Evolutionary conservation across 176 grass and related monocot species (phyloP).

Genomic region (Cenchrus fungigraminus): DNA sequence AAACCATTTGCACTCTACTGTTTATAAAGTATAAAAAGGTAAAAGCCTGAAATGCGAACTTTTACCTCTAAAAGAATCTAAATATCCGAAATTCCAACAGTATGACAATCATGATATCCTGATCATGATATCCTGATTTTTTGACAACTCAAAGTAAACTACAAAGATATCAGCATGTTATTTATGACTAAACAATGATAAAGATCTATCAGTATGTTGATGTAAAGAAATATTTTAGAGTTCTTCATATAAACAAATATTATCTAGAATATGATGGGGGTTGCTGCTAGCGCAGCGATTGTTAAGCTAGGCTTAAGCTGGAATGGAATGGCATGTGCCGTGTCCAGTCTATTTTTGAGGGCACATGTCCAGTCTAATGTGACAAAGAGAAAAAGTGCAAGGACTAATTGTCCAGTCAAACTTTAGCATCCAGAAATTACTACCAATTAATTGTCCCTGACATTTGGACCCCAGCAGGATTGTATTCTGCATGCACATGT

Average conservation of each 20-base stretch:
- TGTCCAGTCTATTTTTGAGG: too few relatives aligned
- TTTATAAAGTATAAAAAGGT: background rate
- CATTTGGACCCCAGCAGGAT: background rate
- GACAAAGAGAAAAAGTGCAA: slow-evolving; percentile 8
- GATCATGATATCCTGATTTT: background rate
- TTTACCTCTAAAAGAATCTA: background rate
- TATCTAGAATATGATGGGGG: background rate
- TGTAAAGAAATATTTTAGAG: background rate
- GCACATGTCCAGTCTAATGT: slow-evolving; percentile 11
- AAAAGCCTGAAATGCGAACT: background rate
- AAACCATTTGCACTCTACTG: background rate
- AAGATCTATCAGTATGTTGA: background rate
- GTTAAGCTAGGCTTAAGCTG: background rate
- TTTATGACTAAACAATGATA: background rate
- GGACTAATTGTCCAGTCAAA: background rate
- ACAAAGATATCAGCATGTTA: background rate
- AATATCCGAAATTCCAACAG: background rate
- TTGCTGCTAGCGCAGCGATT: background rate
- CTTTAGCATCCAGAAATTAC: background rate
- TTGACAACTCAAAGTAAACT: background rate
- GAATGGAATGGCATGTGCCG: slow-evolving; percentile 23
- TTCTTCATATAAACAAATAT: background rate
- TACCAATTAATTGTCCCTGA: background rate
- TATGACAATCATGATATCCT: background rate
- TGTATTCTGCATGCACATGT: background rate